Evolutionary conservation across 2,329 filamentous ascomycete genomes (phyloP), one percentile per base, ranked within the genome.

Genomic region (Penicillium sumatraense): DNA sequence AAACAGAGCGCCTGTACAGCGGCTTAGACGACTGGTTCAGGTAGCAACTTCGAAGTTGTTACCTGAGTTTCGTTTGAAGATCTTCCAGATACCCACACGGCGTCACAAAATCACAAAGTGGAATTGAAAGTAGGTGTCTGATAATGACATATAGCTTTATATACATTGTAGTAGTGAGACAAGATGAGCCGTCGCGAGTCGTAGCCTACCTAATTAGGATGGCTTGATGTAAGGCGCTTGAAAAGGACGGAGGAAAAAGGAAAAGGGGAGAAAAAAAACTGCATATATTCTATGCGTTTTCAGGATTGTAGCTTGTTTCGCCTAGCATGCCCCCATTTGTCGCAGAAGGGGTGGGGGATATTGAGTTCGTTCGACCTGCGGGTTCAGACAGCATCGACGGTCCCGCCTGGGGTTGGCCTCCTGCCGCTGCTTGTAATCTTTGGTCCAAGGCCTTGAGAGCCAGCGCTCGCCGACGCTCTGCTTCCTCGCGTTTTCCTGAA

Each of bases 361-460:
- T 81, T 59, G 85, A 81, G 16, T 36, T 57, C 38, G 69, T 54
- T 52, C 67, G 67, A n/a, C 58, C 60, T 45, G 67, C 58, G 4
- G 61, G 75, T 62, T 58, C 78, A 41, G 49, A 72, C 33, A 69
- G 52, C 36, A 69, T 51, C 5, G 71, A 54, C 11, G 70, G 61
- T 51, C 62, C 74, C 53, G 76, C 71, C 18, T 80, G 69, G 24
- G 78, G 72, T 44, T 82, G 76, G 56, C 75, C 82, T 29, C 80
- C 81, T 14, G 89, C 88, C 3, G 92, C 91, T n/a, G 91, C 89
- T 73, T 95, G 90, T 49, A 99, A 80, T 61, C 95, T 84, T 77
- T 98, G 92, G 73, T 99, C 95, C 51, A 99, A 78, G 3, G 93
- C 93, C 71, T 93, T 93, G 53, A 99, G 81, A 1, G 95, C 95